These are phyloP conservation scores for Zasmidium angulare DNA, from an alignment of 2,329 filamentous ascomycete species.

Conservation along the genomic window DNA sequence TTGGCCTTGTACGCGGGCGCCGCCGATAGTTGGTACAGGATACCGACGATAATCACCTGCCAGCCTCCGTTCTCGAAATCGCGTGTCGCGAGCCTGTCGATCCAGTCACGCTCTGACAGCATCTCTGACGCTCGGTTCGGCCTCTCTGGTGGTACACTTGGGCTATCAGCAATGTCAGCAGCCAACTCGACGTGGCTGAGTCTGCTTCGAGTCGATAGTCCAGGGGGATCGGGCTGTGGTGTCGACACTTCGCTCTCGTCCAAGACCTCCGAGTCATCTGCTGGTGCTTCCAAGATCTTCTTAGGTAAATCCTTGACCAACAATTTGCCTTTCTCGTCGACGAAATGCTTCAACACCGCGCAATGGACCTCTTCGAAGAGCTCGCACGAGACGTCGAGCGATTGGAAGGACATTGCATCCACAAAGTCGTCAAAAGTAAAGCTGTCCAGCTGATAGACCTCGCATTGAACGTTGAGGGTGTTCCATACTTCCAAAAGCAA, in stretches of 20 bases:
- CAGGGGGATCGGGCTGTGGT: slow-evolving; percentile 69
- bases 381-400: slow-evolving; percentile 72
- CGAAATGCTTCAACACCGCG: slow-evolving; percentile 81
- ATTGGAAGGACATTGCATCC: slow-evolving; percentile 74
- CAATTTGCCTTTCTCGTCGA: slow-evolving; percentile 76
- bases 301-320: slow-evolving; percentile 65
- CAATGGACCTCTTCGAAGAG: slow-evolving; percentile 90
- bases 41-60: slow-evolving; percentile 83
- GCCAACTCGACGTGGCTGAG: slow-evolving; percentile 70
- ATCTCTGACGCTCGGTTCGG: slow-evolving; percentile 73
- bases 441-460: slow-evolving; percentile 89
- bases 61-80: slow-evolving; percentile 88
- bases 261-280: slow-evolving; percentile 69
- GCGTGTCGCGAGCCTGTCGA: slow-evolving; percentile 76
- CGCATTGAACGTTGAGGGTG: slow-evolving; percentile 95
- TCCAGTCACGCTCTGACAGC: slow-evolving; percentile 75
- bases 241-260: slow-evolving; percentile 54
- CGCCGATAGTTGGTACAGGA: slow-evolving; percentile 81
- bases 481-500: slow-evolving; percentile 90
- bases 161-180: slow-evolving; percentile 48
- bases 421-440: slow-evolving; percentile 98
- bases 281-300: slow-evolving; percentile 69
- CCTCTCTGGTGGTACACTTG: slow-evolving; percentile 30
- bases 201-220: slow-evolving; percentile 80
- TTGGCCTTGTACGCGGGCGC: slow-evolving; percentile 65